Conservation (phyloP, 2,329 filamentous ascomycete genomes). For the Calonectria pteridis region DNA sequence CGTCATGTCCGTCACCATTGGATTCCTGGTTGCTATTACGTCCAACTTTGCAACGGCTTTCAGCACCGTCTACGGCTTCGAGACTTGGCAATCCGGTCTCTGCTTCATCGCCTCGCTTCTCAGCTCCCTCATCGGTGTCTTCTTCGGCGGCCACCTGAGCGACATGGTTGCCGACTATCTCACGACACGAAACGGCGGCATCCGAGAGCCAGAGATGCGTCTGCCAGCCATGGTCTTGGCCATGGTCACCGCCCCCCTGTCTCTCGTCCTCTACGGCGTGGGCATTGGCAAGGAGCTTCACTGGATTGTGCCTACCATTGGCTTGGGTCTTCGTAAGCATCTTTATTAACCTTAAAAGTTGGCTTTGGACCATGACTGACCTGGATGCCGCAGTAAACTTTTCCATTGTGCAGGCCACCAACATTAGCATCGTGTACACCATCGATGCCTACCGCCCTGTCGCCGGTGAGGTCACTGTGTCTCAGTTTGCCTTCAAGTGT, state of each 20-base stretch:
- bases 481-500: slow-evolving; percentile 61
- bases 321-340: slow-evolving; percentile 54
- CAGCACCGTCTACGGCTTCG: slow-evolving; percentile 55
- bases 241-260: slow-evolving; percentile 23
- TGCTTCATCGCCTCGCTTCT: slow-evolving; percentile 61
- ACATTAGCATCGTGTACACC: slow-evolving; percentile 37
- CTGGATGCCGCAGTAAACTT: slow-evolving; percentile 43
- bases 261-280: slow-evolving; percentile 29
- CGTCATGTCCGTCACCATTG: slow-evolving; percentile 64
- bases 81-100: slow-evolving; percentile 59
- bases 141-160: slow-evolving; percentile 51
- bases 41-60: slow-evolving; percentile 61
- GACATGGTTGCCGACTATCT: slow-evolving; percentile 52
- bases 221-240: slow-evolving; percentile 54
- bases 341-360: too few species aligned
- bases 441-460: slow-evolving; percentile 36
- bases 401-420: slow-evolving; percentile 33
- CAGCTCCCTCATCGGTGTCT: slow-evolving; percentile 53
- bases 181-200: slow-evolving; percentile 50
- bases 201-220: slow-evolving; percentile 55
- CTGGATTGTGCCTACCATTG: slow-evolving; percentile 37
- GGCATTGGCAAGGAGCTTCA: slow-evolving; percentile 34
- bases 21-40: slow-evolving; percentile 64
- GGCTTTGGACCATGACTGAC: slow-evolving; percentile 38
- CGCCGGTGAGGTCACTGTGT: slow-evolving; percentile 34